These are phyloP conservation scores for Litsea cubeba DNA, from an alignment of 164 flowering plant genomes.

Conservation along the genomic window DNA sequence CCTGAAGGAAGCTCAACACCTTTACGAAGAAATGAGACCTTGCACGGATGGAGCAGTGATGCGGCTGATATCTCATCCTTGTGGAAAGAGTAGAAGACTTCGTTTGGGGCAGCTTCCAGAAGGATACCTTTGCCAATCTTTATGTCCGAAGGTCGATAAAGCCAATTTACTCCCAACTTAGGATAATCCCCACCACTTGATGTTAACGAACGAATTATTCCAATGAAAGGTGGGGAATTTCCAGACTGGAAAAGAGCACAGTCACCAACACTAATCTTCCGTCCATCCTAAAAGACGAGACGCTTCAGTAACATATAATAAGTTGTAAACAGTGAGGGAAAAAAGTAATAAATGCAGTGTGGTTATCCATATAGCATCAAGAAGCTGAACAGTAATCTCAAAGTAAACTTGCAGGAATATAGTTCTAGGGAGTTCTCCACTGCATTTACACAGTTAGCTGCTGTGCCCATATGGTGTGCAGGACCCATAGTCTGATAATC, in stretches of 20 bases:
- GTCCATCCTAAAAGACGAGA: slow-evolving; percentile 60
- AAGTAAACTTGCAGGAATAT: not conserved
- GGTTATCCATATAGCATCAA: not conserved
- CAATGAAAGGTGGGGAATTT: slow-evolving; percentile 71
- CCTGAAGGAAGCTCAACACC: slow-evolving; percentile 88
- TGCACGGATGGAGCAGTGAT: slow-evolving; percentile 94
- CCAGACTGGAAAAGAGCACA: slow-evolving; percentile 92
- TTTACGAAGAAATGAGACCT: slow-evolving; percentile 92
- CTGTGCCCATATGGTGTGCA: not conserved
- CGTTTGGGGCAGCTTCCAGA: slow-evolving; percentile 87
- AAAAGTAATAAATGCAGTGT: not conserved
- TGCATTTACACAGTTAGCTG: not conserved
- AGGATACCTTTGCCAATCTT: slow-evolving; percentile 72
- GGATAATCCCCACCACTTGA: slow-evolving; percentile 37
- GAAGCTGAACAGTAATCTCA: not conserved
- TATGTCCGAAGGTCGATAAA: slow-evolving; percentile 82
- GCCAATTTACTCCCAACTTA: slow-evolving; percentile 74
- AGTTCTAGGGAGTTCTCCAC: not conserved
- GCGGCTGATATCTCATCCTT: slow-evolving; percentile 89
- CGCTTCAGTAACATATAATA: not conserved
- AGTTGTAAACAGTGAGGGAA: not conserved
- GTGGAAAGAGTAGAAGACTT: slow-evolving; percentile 88
- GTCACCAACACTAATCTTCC: slow-evolving; percentile 77
- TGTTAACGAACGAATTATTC: slow-evolving; percentile 59
- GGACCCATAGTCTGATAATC: too few relatives aligned